Evolutionary conservation across 306 rosid genomes (phyloP).

Genomic region (Prunus salicina): DNA sequence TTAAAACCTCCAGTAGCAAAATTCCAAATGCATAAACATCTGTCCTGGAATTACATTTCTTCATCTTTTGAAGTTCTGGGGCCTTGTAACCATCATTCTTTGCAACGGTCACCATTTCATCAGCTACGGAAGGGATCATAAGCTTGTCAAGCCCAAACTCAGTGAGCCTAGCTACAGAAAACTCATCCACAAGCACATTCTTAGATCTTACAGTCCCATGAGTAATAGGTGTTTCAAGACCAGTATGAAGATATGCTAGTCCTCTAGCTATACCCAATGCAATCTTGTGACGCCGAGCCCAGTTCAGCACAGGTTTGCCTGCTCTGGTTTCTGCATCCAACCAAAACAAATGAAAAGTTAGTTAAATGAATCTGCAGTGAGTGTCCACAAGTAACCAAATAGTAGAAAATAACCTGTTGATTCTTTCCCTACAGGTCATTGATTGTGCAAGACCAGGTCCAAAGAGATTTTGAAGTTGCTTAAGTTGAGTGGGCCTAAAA

Average conservation of each 20-base stretch:
- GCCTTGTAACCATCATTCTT: conserved; percentile 86
- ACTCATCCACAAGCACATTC: conserved; percentile 86
- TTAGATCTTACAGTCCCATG: conserved; percentile 87
- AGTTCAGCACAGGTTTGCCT: conserved; percentile 87
- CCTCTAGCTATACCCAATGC: conserved; percentile 89
- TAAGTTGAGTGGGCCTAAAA: not conserved
- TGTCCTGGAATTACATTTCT: conserved; percentile 84
- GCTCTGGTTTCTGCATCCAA: conserved; percentile 64
- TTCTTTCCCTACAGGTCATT: not conserved
- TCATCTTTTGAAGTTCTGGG: conserved; percentile 92
- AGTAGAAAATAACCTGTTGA: not conserved
- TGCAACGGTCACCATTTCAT: conserved; percentile 81
- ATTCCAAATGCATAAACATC: conserved; percentile 94
- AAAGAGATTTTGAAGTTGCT: not conserved
- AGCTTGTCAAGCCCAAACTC: conserved; percentile 87
- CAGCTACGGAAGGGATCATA: conserved; percentile 79
- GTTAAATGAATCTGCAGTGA: conserved; percentile 8
- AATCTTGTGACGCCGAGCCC: conserved; percentile 96
- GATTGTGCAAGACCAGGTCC: not conserved
- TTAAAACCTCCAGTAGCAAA: conserved; percentile 71
- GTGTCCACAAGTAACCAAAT: not conserved
- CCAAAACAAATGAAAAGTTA: conserved; percentile 13
- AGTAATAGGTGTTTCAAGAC: conserved; percentile 78
- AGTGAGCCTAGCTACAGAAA: conserved; percentile 68
- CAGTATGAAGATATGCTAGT: conserved; percentile 84